A percentile compares a stretch with the other conserved stretches of the same genome.
phyloP scores from a whole-genome alignment of 805 yeast genomes.

The Kluyveromyces wickerhamii region DNA sequence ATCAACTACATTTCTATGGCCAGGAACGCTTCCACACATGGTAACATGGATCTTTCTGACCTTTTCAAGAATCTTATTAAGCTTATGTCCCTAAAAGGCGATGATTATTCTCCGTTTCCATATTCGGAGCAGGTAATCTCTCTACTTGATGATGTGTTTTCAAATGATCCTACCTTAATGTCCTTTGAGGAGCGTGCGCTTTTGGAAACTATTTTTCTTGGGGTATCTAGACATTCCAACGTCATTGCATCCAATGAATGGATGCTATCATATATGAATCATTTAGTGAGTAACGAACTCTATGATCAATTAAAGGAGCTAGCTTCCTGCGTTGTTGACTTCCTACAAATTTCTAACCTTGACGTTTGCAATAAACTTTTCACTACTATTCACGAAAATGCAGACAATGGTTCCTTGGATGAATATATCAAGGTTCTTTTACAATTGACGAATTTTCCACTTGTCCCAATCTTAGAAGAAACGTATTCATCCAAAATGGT shows the following conservation, averaged over 20 bases:
- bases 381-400: slow-evolving; percentile 12
- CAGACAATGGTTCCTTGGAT: slow-evolving; percentile 13
- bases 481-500: slow-evolving; percentile 45
- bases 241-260: slow-evolving; percentile 21
- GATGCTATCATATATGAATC: slow-evolving; percentile 29
- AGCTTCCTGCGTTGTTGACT: slow-evolving; percentile 27
- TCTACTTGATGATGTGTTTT: slow-evolving; percentile 24
- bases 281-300: slow-evolving; percentile 26
- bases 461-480: slow-evolving; percentile 54
- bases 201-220: slow-evolving; percentile 26
- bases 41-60: slow-evolving; percentile 26
- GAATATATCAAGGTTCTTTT: slow-evolving; percentile 42
- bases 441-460: slow-evolving; percentile 47
- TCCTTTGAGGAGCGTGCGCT: slow-evolving; percentile 24
- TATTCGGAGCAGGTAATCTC: slow-evolving; percentile 21
- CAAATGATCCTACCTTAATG: slow-evolving; percentile 25
- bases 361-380: slow-evolving; percentile 29
- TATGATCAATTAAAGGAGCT: slow-evolving; percentile 26
- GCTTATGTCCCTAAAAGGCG: slow-evolving; percentile 24
- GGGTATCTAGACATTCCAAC: slow-evolving; percentile 19
- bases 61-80: slow-evolving; percentile 23
- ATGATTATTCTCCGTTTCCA: slow-evolving; percentile 18
- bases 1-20: slow-evolving; percentile 25
- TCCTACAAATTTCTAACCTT: slow-evolving; percentile 25
- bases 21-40: slow-evolving; percentile 19